Evolutionary conservation across 805 yeast genomes (phyloP).

Genomic region (Brettanomyces sp.): DNA sequence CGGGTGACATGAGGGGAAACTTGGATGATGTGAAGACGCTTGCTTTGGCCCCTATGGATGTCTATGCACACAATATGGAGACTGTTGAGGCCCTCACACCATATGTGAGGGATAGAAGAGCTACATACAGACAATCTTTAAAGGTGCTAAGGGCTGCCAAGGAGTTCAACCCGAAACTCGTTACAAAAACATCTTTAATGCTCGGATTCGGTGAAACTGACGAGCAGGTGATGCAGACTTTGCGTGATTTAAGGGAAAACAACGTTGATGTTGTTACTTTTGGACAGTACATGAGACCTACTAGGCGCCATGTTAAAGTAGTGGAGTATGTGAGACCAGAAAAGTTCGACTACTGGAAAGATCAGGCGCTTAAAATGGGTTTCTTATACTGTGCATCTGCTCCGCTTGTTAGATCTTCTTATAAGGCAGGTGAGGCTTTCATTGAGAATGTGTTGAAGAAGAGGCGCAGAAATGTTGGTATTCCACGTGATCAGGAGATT

Average conservation of each 20-base stretch:
- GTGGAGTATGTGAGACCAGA: conserved; percentile 92
- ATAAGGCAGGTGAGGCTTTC: conserved; percentile 97
- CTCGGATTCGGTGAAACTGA: conserved; percentile 95
- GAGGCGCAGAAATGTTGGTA: conserved; percentile 41
- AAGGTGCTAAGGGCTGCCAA: conserved; percentile 76
- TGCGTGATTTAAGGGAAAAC: conserved; percentile 65
- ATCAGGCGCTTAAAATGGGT: conserved; percentile 78
- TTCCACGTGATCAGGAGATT: conserved; percentile 22
- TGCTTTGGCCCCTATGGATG: conserved; percentile 86
- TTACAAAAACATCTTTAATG: conserved; percentile 94
- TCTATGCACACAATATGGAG: conserved; percentile 93
- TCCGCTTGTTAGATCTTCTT: conserved; percentile 91
- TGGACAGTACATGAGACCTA: conserved; percentile 99
- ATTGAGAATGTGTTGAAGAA: conserved; percentile 87
- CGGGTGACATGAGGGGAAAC: conserved; percentile 95
- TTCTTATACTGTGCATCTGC: conserved; percentile 96
- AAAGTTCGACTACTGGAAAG: conserved; percentile 89
- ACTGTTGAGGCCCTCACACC: conserved; percentile 95
- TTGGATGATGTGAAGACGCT: conserved; percentile 67
- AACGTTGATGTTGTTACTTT: conserved; percentile 92
- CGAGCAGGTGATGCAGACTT: conserved; percentile 70
- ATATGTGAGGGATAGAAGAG: conserved; percentile 90
- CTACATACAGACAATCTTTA: conserved; percentile 84
- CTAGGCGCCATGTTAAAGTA: conserved; percentile 97
- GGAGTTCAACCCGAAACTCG: conserved; percentile 56